These are phyloP conservation scores for Leishmania lainsoni DNA, from an alignment of 208 protist genomes.

Conservation along the genomic window DNA sequence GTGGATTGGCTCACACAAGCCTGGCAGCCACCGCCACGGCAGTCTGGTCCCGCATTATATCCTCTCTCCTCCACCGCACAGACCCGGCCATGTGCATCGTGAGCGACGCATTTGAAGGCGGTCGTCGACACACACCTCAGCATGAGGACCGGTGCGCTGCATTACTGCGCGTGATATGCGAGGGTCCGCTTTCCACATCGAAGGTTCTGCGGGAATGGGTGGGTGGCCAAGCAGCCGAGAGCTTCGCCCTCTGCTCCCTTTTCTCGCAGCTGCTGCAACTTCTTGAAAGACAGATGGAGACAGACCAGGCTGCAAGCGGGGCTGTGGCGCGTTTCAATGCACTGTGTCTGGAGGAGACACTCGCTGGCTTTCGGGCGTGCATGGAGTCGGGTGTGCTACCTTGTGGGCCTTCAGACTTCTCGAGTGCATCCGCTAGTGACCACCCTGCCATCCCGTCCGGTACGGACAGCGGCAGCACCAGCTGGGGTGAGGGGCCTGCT, in stretches of 20 bases:
- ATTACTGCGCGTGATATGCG: conserved; percentile 29
- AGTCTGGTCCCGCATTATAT: conserved; percentile 13
- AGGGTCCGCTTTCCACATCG: conserved; percentile 2
- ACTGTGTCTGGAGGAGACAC: conserved; percentile 13
- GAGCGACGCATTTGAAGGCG: not conserved
- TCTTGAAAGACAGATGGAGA: not conserved
- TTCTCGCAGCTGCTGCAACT: conserved; percentile 10
- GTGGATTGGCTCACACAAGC: not conserved
- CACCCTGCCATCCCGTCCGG: not conserved
- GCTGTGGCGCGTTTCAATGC: not conserved
- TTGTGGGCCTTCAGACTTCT: conserved; percentile 3
- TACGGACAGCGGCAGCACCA: not conserved
- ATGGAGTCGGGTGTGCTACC: conserved; percentile 17
- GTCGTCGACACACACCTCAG: not conserved
- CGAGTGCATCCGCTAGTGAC: not conserved
- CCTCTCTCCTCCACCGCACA: conserved; percentile 13
- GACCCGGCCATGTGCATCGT: not conserved
- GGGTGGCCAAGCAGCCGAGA: conserved; percentile 9
- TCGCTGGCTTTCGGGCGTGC: conserved; percentile 18
- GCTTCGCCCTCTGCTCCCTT: conserved; percentile 13
- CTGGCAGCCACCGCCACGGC: conserved; percentile 4
- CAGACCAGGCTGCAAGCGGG: not conserved
- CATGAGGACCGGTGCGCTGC: not conserved
- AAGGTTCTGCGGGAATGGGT: conserved; percentile 22
- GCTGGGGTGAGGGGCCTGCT: conserved; percentile 10